Conservation (phyloP, 108 stramenopile species). For the Cyclotella atomus region DNA sequence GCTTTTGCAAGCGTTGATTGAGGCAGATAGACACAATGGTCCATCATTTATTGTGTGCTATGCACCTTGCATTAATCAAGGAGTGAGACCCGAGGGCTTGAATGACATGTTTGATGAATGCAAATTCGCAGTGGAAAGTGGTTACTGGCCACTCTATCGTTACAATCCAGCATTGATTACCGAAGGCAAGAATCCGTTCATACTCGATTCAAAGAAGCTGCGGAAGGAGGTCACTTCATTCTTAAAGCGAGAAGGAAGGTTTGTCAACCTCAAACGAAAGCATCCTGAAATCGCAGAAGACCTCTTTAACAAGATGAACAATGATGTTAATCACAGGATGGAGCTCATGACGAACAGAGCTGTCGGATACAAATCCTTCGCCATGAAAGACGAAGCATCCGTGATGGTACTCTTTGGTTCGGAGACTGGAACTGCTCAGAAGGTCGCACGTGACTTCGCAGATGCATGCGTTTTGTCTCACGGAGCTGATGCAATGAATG, state of each 20-base stretch:
- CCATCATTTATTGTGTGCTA: conserved; percentile 67
- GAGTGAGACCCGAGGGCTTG: conserved; percentile 53
- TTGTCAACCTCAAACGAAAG: conserved; percentile 57
- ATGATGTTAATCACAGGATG: conserved; percentile 69
- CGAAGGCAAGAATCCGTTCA: conserved; percentile 53
- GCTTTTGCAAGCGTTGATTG: conserved; percentile 62
- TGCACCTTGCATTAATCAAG: conserved; percentile 65
- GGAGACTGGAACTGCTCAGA: conserved; percentile 62
- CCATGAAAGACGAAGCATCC: conserved; percentile 52
- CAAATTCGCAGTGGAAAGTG: conserved; percentile 58
- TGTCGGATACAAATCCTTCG: conserved; percentile 63
- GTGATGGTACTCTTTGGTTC: conserved; percentile 65
- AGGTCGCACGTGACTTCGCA: conserved; percentile 62
- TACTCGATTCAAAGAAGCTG: conserved; percentile 69
- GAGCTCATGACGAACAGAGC: conserved; percentile 55
- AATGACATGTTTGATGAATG: conserved; percentile 70
- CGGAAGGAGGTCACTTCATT: conserved; percentile 62
- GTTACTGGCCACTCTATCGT: conserved; percentile 67
- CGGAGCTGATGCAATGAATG: conserved; percentile 59
- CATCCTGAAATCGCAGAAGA: conserved; percentile 66
- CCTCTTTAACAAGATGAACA: conserved; percentile 57
- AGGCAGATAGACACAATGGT: conserved; percentile 65
- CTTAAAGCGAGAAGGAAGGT: conserved; percentile 62
- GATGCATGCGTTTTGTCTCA: conserved; percentile 61
- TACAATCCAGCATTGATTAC: conserved; percentile 56